phyloP scores from a whole-genome alignment of 352 stramenopile species.

The Saprolegnia diclina region DNA sequence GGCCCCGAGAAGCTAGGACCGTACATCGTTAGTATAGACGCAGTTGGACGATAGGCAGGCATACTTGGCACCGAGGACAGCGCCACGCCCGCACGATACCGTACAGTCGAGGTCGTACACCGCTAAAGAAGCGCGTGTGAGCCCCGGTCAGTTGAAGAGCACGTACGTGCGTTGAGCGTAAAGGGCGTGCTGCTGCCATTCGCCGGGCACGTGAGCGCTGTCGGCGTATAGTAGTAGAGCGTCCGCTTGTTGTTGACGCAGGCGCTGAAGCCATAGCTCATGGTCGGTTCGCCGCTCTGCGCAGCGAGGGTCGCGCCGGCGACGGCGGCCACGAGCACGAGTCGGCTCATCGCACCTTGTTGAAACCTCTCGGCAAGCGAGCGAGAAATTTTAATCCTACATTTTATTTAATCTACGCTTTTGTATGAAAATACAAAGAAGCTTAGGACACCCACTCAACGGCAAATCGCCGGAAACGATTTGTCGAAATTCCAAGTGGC shows the following conservation, averaged over 20 bases:
- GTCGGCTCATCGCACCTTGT: too few relatives aligned
- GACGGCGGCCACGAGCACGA: too few relatives aligned
- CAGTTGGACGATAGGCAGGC: conserved; percentile 19
- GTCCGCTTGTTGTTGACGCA: conserved; percentile 69
- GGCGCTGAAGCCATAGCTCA: conserved; percentile 70
- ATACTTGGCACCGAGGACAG: conserved; percentile 72
- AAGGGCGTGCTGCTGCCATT: conserved; percentile 30
- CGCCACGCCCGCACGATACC: conserved; percentile 60
- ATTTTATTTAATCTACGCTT: too few relatives aligned
- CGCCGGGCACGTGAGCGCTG: conserved; percentile 41
- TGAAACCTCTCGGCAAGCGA: too few relatives aligned
- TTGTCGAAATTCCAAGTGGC: too few relatives aligned
- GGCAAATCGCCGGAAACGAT: too few relatives aligned
- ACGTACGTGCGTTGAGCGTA: conserved; percentile 52
- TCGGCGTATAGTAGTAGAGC: conserved; percentile 68
- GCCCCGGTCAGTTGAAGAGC: conserved; percentile 36
- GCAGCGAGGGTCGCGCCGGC: background rate
- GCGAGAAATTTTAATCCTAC: too few relatives aligned
- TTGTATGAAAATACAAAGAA: too few relatives aligned
- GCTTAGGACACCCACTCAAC: too few relatives aligned
- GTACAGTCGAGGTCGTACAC: conserved; percentile 65
- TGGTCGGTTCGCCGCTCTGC: background rate
- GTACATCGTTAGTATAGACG: background rate
- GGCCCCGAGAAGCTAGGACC: conserved; percentile 45
- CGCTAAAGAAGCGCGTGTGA: conserved; percentile 34